phyloP scores from a whole-genome alignment of 805 yeast genomes.

The Saturnispora saitoi region DNA sequence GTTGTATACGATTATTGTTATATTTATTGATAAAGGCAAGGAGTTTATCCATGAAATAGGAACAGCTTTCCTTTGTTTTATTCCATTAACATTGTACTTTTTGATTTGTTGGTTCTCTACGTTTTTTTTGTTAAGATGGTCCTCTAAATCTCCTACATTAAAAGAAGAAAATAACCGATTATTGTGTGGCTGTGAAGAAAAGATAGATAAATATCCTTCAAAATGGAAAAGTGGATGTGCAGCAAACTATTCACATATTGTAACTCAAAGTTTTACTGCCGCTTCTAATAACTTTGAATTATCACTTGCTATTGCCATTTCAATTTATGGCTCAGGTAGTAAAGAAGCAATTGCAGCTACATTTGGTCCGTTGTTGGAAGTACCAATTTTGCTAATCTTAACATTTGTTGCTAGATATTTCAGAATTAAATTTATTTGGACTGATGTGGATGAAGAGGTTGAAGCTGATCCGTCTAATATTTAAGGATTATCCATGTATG shows the following conservation, averaged over 20 bases:
- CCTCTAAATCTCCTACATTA: conserved; percentile 4
- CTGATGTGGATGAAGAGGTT: conserved; percentile 13
- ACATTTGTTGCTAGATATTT: conserved; percentile 31
- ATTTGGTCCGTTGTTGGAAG: conserved; percentile 52
- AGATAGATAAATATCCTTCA: conserved; percentile 11
- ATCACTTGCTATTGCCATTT: conserved; percentile 45
- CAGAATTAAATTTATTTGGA: conserved; percentile 24
- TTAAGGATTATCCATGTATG: too few relatives aligned
- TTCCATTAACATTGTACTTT: conserved; percentile 43
- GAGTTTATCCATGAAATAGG: conserved; percentile 40
- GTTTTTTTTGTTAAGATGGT: conserved; percentile 30
- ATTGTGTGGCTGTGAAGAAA: conserved; percentile 35
- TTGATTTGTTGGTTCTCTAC: conserved; percentile 39
- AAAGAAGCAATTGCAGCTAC: conserved; percentile 51
- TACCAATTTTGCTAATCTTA: conserved; percentile 39
- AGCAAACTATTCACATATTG: conserved; percentile 33
- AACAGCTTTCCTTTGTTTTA: conserved; percentile 40
- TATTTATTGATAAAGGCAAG: conserved; percentile 44
- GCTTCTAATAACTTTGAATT: conserved; percentile 52
- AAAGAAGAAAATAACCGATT: conserved; percentile 8
- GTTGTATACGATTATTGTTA: conserved; percentile 42
- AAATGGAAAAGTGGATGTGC: conserved; percentile 26
- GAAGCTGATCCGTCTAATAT: background rate
- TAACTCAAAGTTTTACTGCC: conserved; percentile 49
- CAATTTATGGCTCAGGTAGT: conserved; percentile 43